Evolutionary conservation across 83 land plant species (phyloP), one percentile per base, ranked within the genome.

Genomic region (Diphasiastrum complanatum): DNA sequence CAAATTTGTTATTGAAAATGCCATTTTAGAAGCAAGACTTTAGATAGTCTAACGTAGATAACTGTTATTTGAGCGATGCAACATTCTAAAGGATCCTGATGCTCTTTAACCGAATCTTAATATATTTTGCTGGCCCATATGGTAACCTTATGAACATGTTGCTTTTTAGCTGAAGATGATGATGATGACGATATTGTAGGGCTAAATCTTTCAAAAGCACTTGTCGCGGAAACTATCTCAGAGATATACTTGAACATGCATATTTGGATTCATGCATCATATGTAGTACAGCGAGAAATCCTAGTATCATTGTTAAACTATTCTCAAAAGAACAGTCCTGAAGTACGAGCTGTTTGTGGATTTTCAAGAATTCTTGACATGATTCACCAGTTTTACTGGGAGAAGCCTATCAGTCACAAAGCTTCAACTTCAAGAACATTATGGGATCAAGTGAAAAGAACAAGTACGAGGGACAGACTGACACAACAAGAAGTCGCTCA

Each of bases 241-340:
- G 32, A 66, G 24, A 77, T 92, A 46, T 87, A 76, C 53, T 67
- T 92, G 27, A 85, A 87, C 71, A 83, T 87, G 5, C 72, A 66
- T 23, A 81, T 87, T 46, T 92, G 95, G 95, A 69, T 87, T 8
- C 74, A 79, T 62, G 70, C 97, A 6, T 72, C 60, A 51, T 87
- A 76, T 64, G 56, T 61, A 20, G 85, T 87, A 52, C 97, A 92
- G 43, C 79, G 97, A 3, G 91, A 85, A 43, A 71, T 87, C 18
- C 81, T 77, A 50, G 66, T 83, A 81, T 82, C 82, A 49, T 80
- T 95, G 16, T 57, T 86, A 45, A 79, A 84, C 45, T 84, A 81
- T 57, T 81, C 79, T 61, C 85, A 89, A 49, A 79, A 69, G 16
- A 24, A 53, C 3, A 26, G 31, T 62, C 23, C 18, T 18, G 25